phyloP scores from a whole-genome alignment of 352 stramenopile genomes.

The Phytophthora ohioensis region DNA sequence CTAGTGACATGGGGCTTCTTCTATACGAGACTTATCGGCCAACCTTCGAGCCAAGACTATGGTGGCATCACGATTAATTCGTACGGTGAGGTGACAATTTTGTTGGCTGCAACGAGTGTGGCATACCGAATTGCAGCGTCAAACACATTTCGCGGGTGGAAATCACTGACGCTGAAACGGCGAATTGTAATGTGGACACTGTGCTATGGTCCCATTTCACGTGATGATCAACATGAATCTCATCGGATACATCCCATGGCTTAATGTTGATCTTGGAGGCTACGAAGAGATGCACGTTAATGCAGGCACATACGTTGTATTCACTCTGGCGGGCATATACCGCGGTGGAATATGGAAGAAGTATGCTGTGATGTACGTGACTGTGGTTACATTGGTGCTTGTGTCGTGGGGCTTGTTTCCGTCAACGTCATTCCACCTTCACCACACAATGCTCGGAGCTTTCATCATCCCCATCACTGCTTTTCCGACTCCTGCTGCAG shows the following conservation, averaged over 20 bases:
- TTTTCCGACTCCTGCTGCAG: constrained; percentile 65
- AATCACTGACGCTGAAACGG: constrained; percentile 31
- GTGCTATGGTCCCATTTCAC: constrained; percentile 75
- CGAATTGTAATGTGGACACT: constrained; percentile 63
- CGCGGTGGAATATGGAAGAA: constrained; percentile 45
- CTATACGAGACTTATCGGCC: constrained; percentile 73
- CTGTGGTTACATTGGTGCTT: constrained; percentile 32
- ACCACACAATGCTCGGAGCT: constrained; percentile 78
- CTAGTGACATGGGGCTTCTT: constrained; percentile 77
- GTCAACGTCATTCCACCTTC: constrained; percentile 73
- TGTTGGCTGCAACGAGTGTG: constrained; percentile 62
- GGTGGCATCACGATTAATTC: constrained; percentile 51
- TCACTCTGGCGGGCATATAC: constrained; percentile 57
- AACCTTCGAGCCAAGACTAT: constrained; percentile 73
- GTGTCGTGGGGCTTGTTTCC: constrained; percentile 67
- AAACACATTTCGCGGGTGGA: constrained; percentile 64
- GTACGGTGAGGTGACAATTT: constrained; percentile 70
- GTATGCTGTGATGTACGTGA: constrained; percentile 48
- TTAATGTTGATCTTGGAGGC: constrained; percentile 76
- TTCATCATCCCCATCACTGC: constrained; percentile 76
- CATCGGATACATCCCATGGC: constrained; percentile 75
- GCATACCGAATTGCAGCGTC: constrained; percentile 49
- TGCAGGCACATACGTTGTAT: constrained; percentile 70
- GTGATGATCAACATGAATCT: constrained; percentile 82
- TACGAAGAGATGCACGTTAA: constrained; percentile 58